A percentile compares a stretch with the other conserved stretches of the same genome.
phyloP scores from a whole-genome alignment of 345 rosid species.

The Anastatica hierochuntica region DNA sequence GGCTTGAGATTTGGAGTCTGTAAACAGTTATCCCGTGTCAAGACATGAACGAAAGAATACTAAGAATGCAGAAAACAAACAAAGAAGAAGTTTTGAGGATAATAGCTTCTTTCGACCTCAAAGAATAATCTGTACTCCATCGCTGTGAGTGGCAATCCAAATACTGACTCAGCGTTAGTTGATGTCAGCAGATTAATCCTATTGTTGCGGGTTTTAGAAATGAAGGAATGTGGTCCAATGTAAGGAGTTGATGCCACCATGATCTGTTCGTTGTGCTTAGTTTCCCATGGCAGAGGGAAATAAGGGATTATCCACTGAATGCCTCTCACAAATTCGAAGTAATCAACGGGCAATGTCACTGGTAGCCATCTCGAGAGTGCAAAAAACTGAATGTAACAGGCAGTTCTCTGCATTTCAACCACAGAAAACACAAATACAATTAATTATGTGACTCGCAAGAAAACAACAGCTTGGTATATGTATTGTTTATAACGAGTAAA shows the following conservation, averaged over 20 bases:
- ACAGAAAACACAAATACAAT: not conserved
- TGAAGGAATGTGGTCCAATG: constrained; percentile 34
- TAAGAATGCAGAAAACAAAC: not conserved
- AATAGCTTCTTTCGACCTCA: constrained; percentile 39
- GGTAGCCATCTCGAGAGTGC: constrained; percentile 85
- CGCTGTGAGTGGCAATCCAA: constrained; percentile 65
- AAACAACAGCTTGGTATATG: not conserved
- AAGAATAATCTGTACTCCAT: constrained; percentile 64
- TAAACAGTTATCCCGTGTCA: not conserved
- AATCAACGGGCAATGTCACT: constrained; percentile 55
- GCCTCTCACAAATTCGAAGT: constrained; percentile 59
- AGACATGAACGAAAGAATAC: not conserved
- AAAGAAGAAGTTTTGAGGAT: not conserved
- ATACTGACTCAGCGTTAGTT: constrained; percentile 34
- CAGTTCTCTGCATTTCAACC: constrained; percentile 49
- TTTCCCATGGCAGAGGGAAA: constrained; percentile 89
- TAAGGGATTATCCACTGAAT: constrained; percentile 87
- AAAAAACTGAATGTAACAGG: constrained; percentile 80
- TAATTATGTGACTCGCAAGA: not conserved
- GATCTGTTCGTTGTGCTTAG: constrained; percentile 38
- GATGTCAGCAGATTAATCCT: constrained; percentile 14
- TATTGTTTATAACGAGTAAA: not conserved
- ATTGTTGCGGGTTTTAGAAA: constrained; percentile 17
- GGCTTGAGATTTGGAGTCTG: constrained; percentile 62
- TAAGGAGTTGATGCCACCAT: constrained; percentile 49